Conservation (phyloP, 345 rosid species). For the Abelmoschus esculentus region DNA sequence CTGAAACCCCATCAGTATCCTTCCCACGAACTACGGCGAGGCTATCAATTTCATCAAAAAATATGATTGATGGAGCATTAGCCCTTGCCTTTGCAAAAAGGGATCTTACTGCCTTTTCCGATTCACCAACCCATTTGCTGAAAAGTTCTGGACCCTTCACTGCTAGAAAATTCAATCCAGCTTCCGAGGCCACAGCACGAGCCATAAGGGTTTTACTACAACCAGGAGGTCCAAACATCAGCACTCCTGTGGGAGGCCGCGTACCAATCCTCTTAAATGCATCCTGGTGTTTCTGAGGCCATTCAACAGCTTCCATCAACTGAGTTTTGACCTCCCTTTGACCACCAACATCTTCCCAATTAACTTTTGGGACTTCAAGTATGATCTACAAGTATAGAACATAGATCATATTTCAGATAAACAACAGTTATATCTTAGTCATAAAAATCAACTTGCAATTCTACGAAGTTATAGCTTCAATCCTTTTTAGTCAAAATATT, state of each 20-base stretch:
- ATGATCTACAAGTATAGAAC: constrained; percentile 41
- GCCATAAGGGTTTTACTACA: constrained; percentile 98
- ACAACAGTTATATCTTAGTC: too few relatives aligned
- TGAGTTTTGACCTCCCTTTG: constrained; percentile 73
- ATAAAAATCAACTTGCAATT: not conserved
- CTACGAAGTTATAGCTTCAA: not conserved
- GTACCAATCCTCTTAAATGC: constrained; percentile 70
- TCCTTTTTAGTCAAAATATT: not conserved
- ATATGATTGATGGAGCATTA: constrained; percentile 85
- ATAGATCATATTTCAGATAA: too few relatives aligned
- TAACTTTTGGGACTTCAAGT: constrained; percentile 83
- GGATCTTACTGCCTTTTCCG: constrained; percentile 90
- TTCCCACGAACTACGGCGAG: constrained; percentile 78
- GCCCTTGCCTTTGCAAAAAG: constrained; percentile 88
- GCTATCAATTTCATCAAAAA: constrained; percentile 90
- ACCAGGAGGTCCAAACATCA: constrained; percentile 97
- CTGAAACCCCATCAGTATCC: constrained; percentile 77
- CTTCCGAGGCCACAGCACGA: constrained; percentile 93
- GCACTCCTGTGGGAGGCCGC: constrained; percentile 63
- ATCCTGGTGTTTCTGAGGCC: constrained; percentile 85
- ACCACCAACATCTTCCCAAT: constrained; percentile 96
- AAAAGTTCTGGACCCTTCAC: constrained; percentile 96
- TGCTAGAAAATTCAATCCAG: constrained; percentile 76
- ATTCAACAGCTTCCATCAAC: constrained; percentile 78
- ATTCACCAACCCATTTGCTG: constrained; percentile 98